These are phyloP conservation scores for Canna indica DNA, from an alignment of 176 grass and related monocot genomes.

Conservation along the genomic window DNA sequence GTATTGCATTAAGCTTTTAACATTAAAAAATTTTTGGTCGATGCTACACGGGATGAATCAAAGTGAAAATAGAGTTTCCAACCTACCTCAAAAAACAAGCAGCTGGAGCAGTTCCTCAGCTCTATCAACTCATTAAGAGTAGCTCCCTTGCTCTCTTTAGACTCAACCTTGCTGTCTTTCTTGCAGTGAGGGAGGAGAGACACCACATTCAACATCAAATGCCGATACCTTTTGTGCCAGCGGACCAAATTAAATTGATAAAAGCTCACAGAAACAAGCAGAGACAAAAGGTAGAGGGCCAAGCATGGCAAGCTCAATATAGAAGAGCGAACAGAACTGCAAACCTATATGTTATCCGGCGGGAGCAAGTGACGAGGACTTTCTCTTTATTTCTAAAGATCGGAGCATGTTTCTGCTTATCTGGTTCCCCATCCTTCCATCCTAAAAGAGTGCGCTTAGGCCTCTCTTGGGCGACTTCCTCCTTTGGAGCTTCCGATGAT, in stretches of 20 bases:
- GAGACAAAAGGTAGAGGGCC: background rate
- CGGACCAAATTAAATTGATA: background rate
- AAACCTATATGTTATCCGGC: conserved; percentile 67
- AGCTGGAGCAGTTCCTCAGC: conserved; percentile 71
- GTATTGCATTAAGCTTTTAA: background rate
- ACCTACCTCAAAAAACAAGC: conserved; percentile 73
- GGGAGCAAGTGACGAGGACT: conserved; percentile 77
- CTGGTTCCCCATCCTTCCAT: conserved; percentile 43
- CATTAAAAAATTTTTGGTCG: background rate
- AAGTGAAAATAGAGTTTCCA: background rate
- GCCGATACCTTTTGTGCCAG: conserved; percentile 50
- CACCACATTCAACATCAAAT: conserved; percentile 72
- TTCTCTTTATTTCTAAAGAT: conserved; percentile 87
- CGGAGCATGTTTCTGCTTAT: background rate
- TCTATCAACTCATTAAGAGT: conserved; percentile 84
- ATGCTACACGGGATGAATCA: background rate
- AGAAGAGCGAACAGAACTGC: background rate
- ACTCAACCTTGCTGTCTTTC: conserved; percentile 95
- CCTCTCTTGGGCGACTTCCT: conserved; percentile 33
- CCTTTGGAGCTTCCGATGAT: conserved; percentile 15
- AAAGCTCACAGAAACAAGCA: background rate
- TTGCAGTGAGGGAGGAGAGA: conserved; percentile 75
- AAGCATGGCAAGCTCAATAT: background rate
- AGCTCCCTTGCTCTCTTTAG: conserved; percentile 69
- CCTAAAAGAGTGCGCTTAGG: conserved; percentile 58